phyloP scores from a whole-genome alignment of 805 yeast species.

The Candida qinlingensis region DNA sequence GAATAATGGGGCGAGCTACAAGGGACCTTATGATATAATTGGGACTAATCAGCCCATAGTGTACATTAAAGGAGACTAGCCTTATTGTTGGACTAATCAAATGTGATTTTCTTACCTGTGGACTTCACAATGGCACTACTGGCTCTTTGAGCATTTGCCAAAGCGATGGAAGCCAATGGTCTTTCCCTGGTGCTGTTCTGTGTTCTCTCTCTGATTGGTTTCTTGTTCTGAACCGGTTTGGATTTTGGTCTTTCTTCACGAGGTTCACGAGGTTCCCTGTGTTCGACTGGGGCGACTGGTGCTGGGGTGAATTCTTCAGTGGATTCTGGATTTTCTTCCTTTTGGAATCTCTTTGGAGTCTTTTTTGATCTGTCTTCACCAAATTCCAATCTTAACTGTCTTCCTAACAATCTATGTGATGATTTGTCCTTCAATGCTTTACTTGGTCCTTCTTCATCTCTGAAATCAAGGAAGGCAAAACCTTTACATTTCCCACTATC shows the following conservation, averaged over 20 bases:
- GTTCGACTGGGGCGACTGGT: too few species aligned
- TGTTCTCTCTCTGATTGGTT: conserved; percentile 26
- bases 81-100: conserved; percentile 3
- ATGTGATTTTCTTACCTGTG: conserved; percentile 73
- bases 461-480: conserved; percentile 87
- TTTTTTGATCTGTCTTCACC: conserved; percentile 93
- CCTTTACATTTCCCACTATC: conserved; percentile 97
- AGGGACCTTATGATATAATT: too few species aligned
- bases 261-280: background rate
- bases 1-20: too few species aligned
- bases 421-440: conserved; percentile 70
- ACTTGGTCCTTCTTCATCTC: conserved; percentile 74
- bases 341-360: conserved; percentile 26
- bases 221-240: conserved; percentile 13
- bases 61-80: too few species aligned
- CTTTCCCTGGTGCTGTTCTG: conserved; percentile 11
- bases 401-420: conserved; percentile 60
- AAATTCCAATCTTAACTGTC: conserved; percentile 79
- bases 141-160: conserved; percentile 84
- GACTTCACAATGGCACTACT: conserved; percentile 86
- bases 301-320: too few species aligned
- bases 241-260: conserved; percentile 6
- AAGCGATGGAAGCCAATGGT: conserved; percentile 71
- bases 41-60: too few species aligned
- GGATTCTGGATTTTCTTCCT: background rate